phyloP scores from a whole-genome alignment of 2,329 filamentous ascomycete species.

The Aotearoamyces nothofagi region DNA sequence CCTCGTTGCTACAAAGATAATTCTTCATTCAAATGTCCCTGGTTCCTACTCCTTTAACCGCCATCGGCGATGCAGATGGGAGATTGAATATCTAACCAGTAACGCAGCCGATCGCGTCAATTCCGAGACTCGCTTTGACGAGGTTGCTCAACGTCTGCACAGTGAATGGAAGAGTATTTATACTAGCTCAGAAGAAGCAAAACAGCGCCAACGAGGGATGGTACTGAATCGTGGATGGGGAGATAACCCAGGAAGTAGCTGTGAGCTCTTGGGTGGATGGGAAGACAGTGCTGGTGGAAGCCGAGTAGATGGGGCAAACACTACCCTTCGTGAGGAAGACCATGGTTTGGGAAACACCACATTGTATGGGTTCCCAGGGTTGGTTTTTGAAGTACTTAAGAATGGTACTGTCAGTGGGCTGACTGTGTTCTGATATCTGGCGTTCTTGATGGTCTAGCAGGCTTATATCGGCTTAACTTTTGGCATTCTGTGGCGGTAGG shows the following conservation, averaged over 20 bases:
- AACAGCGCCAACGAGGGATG: constrained; percentile 54
- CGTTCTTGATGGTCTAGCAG: too few species aligned
- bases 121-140: constrained; percentile 57
- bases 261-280: constrained; percentile 68
- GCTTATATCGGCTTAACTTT: too few species aligned
- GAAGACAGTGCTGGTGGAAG: constrained; percentile 47
- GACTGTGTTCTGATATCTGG: constrained; percentile 57
- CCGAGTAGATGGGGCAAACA: constrained; percentile 27
- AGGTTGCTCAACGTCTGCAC: constrained; percentile 54
- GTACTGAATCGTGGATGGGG: constrained; percentile 84
- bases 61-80: constrained; percentile 80
- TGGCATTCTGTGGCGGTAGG: too few species aligned
- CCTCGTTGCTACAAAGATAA: constrained; percentile 77
- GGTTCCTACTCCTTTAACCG: constrained; percentile 96
- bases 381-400: constrained; percentile 92
- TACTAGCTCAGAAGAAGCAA: constrained; percentile 34
- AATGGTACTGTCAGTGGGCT: constrained; percentile 81
- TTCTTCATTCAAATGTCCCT: constrained; percentile 87
- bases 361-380: constrained; percentile 80
- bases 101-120: constrained; percentile 21
- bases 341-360: constrained; percentile 58
- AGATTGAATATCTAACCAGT: constrained; percentile 42
- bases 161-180: constrained; percentile 56
- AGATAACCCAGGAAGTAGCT: constrained; percentile 79
- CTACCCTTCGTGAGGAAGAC: constrained; percentile 29